phyloP scores from a whole-genome alignment of 352 stramenopile genomes.

The Globisporangium apiculatum region DNA sequence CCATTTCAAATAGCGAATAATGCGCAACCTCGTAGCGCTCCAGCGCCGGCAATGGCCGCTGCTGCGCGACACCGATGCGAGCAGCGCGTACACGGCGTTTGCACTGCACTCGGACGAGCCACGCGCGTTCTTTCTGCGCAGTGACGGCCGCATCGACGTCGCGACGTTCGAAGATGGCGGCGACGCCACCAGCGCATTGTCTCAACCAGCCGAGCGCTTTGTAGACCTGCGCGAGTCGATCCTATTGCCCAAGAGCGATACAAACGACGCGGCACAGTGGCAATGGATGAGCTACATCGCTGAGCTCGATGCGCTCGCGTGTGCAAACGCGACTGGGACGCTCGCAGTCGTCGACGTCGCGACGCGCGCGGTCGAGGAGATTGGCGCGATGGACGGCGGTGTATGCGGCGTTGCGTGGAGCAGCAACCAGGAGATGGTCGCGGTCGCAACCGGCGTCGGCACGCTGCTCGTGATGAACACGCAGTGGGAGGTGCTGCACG shows the following conservation, averaged over 20 bases:
- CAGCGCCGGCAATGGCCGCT: slow-evolving; percentile 38
- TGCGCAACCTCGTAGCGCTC: slow-evolving; percentile 61
- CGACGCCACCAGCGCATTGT: background rate
- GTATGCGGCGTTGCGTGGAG: slow-evolving; percentile 60
- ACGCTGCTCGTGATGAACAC: slow-evolving; percentile 70
- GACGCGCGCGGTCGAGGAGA: slow-evolving; percentile 43
- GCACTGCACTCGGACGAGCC: slow-evolving; percentile 27
- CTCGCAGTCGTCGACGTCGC: slow-evolving; percentile 51
- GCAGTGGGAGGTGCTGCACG: slow-evolving; percentile 70
- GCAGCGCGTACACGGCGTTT: slow-evolving; percentile 13
- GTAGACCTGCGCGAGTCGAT: slow-evolving; percentile 26
- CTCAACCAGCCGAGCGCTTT: slow-evolving; percentile 18
- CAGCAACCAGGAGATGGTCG: slow-evolving; percentile 60
- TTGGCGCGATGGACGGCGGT: slow-evolving; percentile 56
- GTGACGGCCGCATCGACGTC: slow-evolving; percentile 23
- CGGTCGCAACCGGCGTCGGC: slow-evolving; percentile 49
- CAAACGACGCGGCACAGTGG: slow-evolving; percentile 20
- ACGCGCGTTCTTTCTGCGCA: slow-evolving; percentile 27
- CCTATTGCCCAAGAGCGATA: slow-evolving; percentile 3
- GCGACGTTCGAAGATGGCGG: slow-evolving; percentile 22
- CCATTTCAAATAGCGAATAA: slow-evolving; percentile 2
- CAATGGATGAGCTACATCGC: slow-evolving; percentile 55
- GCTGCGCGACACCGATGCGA: slow-evolving; percentile 4
- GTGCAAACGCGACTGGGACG: slow-evolving; percentile 33
- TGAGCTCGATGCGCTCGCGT: slow-evolving; percentile 55